phyloP scores from a whole-genome alignment of 2,329 filamentous ascomycete species.

The Phaeosphaeriaceae sp. region DNA sequence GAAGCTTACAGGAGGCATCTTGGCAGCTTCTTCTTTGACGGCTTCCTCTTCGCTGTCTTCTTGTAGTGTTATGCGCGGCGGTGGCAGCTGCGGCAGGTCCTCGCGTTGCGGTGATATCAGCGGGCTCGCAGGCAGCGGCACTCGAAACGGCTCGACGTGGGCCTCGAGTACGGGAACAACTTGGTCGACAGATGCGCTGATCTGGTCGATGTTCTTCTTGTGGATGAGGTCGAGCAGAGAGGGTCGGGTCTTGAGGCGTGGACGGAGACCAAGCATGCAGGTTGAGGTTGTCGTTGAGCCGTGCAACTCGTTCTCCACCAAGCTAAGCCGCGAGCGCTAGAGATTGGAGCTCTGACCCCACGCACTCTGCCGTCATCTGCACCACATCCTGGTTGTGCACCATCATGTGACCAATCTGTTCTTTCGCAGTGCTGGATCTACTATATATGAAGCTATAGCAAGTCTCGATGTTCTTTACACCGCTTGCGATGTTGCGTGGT shows the following conservation, averaged over 20 bases:
- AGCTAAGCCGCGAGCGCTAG: constrained; percentile 15
- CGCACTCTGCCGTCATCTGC: neutral
- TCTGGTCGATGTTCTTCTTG: constrained; percentile 56
- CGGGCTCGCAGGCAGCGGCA: constrained; percentile 47
- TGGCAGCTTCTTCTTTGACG: constrained; percentile 22
- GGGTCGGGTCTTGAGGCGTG: constrained; percentile 64
- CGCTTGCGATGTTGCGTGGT: neutral
- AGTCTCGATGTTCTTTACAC: neutral
- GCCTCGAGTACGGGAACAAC: constrained; percentile 25
- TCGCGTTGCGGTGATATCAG: constrained; percentile 38
- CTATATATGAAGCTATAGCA: neutral
- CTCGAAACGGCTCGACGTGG: constrained; percentile 36
- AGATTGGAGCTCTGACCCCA: constrained; percentile 10
- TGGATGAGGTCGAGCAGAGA: constrained; percentile 69
- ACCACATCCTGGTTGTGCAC: neutral
- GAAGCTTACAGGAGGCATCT: constrained; percentile 49
- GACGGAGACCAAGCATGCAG: constrained; percentile 65
- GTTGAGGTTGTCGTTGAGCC: constrained; percentile 25
- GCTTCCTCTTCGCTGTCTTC: constrained; percentile 22
- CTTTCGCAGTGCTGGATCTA: neutral
- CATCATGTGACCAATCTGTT: neutral
- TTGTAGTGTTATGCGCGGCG: constrained; percentile 32
- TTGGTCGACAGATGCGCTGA: constrained; percentile 46
- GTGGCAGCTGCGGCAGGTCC: constrained; percentile 28
- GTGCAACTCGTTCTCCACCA: constrained; percentile 12